phyloP scores from a whole-genome alignment of 768 basidiomycete species.

The Hericium coralloides region DNA sequence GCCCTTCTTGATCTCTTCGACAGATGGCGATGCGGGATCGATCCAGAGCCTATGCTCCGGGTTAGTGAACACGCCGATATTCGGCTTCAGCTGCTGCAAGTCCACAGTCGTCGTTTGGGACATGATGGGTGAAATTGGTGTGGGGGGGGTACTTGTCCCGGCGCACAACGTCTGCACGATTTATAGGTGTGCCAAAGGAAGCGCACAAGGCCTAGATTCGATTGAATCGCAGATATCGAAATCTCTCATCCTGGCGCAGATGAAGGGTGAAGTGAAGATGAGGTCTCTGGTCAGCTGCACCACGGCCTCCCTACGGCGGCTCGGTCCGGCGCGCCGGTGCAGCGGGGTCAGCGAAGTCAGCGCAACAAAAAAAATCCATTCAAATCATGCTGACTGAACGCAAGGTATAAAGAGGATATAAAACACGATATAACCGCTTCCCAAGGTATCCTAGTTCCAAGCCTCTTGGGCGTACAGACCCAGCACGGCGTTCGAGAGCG shows the following conservation, averaged over 20 bases:
- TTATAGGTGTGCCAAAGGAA: too few species aligned
- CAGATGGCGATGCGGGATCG: slow-evolving; percentile 23
- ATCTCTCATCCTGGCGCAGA: too few species aligned
- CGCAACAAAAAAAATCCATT: neutral
- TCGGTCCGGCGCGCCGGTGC: too few species aligned
- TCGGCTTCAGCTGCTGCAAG: slow-evolving; percentile 7
- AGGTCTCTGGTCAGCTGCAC: too few species aligned
- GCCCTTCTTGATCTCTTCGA: slow-evolving; percentile 7
- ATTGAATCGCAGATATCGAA: too few species aligned
- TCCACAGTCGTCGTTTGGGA: neutral
- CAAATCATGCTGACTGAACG: neutral
- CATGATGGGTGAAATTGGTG: neutral
- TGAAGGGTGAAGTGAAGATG: too few species aligned
- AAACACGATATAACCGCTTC: neutral
- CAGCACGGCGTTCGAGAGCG: slow-evolving; percentile 41
- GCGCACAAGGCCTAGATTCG: too few species aligned
- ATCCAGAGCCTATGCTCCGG: slow-evolving; percentile 12
- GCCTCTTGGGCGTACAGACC: slow-evolving; percentile 45
- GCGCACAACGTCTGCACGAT: too few species aligned
- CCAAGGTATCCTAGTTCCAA: slow-evolving; percentile 18
- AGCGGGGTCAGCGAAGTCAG: too few species aligned
- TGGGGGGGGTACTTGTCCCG: neutral
- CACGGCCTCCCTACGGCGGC: too few species aligned
- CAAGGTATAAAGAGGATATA: neutral
- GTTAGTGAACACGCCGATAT: slow-evolving; percentile 14